These are phyloP conservation scores for Chaetomiaceae sp. DNA, from an alignment of 2,329 filamentous ascomycete species.

Conservation along the genomic window DNA sequence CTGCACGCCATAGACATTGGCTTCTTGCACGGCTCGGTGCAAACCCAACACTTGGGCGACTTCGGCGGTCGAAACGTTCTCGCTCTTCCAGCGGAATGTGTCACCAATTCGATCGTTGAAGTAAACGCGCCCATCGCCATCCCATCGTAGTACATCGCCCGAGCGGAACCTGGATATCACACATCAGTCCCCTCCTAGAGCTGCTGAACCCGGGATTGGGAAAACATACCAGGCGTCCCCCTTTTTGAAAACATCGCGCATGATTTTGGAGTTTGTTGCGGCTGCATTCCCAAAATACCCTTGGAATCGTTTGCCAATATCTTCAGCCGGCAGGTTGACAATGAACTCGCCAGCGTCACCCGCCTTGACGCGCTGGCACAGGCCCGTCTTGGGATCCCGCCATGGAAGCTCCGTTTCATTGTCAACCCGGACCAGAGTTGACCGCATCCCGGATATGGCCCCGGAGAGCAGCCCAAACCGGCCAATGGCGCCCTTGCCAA, in stretches of 20 bases:
- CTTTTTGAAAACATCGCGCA: conserved; percentile 66
- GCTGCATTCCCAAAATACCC: conserved; percentile 73
- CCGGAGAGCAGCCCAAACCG: conserved; percentile 61
- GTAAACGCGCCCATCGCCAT: conserved; percentile 65
- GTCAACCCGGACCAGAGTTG: conserved; percentile 65
- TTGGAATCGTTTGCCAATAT: conserved; percentile 64
- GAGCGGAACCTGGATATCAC: conserved; percentile 57
- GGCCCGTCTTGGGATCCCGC: conserved; percentile 64
- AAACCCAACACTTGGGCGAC: conserved; percentile 68
- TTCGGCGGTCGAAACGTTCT: conserved; percentile 78
- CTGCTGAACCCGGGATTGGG: not conserved
- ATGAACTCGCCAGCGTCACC: conserved; percentile 72
- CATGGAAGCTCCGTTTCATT: conserved; percentile 62
- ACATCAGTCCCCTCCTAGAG: not conserved
- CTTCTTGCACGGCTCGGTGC: conserved; percentile 65
- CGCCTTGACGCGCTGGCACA: conserved; percentile 55
- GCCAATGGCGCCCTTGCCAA: conserved; percentile 70
- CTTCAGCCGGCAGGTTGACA: conserved; percentile 59
- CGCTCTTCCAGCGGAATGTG: conserved; percentile 75
- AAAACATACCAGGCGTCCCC: conserved; percentile 61
- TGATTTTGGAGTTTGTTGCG: conserved; percentile 68
- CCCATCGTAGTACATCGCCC: conserved; percentile 70
- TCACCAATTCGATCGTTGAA: conserved; percentile 80
- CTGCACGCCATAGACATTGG: conserved; percentile 80
- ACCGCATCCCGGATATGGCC: conserved; percentile 45